A percentile compares a stretch with the other conserved stretches of the same genome.
phyloP scores from a whole-genome alignment of 352 stramenopile genomes.

The Blastocystis sp. region DNA sequence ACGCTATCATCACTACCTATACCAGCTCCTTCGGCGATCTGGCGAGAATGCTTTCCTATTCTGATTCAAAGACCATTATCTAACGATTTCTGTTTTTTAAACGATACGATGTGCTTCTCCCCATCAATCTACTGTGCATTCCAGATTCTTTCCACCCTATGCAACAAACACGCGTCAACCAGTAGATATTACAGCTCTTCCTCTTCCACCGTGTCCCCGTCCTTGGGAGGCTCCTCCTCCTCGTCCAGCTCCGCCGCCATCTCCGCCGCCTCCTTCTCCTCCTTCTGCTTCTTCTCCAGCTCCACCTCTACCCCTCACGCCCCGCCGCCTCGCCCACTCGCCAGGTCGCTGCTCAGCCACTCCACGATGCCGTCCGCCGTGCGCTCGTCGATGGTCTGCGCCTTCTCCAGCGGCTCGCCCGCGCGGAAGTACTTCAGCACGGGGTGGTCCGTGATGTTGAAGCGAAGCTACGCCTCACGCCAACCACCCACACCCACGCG shows the following conservation, averaged over 20 bases:
- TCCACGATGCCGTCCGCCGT: slow-evolving; percentile 57
- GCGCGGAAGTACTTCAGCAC: slow-evolving; percentile 47
- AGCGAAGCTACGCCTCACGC: slow-evolving; percentile 4
- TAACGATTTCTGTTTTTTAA: no score
- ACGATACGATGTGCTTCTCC: no score
- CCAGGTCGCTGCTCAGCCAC: slow-evolving; percentile 31
- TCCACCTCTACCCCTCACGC: background rate
- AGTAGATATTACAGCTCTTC: background rate
- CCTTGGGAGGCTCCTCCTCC: slow-evolving; percentile 3
- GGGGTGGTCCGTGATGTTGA: slow-evolving; percentile 58
- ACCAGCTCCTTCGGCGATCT: slow-evolving; percentile 25
- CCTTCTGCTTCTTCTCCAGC: slow-evolving; percentile 5
- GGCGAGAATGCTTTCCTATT: slow-evolving; percentile 2
- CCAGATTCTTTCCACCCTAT: background rate
- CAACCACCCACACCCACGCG: background rate
- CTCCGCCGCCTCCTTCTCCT: background rate
- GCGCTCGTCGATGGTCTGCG: slow-evolving; percentile 15
- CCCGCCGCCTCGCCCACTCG: background rate
- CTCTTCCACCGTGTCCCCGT: background rate
- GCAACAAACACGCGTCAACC: slow-evolving; percentile 1
- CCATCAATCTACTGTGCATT: no score
- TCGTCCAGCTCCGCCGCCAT: slow-evolving; percentile 8
- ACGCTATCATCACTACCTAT: slow-evolving; percentile 5
- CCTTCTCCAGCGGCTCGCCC: slow-evolving; percentile 12
- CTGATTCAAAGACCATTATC: background rate